phyloP scores from a whole-genome alignment of 148 eudicot species.

The Fagopyrum tataricum region DNA sequence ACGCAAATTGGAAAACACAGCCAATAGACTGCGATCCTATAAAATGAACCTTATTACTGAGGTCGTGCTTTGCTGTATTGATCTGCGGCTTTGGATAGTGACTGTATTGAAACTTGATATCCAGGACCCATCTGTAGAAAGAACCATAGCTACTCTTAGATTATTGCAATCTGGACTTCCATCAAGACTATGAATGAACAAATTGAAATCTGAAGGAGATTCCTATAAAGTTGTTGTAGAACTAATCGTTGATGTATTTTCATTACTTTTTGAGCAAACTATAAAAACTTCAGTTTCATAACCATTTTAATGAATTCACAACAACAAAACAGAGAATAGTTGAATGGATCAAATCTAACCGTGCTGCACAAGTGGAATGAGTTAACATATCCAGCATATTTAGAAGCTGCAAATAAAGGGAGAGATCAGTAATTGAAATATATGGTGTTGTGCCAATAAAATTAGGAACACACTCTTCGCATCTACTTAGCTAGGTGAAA shows the following conservation, averaged over 20 bases:
- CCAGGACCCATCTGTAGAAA: conserved; percentile 79
- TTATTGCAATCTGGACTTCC: not conserved
- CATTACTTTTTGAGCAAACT: not conserved
- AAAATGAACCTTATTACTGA: conserved; percentile 9
- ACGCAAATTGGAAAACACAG: not conserved
- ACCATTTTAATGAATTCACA: not conserved
- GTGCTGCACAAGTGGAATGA: conserved; percentile 90
- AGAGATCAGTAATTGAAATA: not conserved
- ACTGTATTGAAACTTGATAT: conserved; percentile 66
- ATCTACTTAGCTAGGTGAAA: not conserved
- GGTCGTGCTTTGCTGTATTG: conserved; percentile 48
- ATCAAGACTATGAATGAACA: not conserved
- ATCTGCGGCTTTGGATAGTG: conserved; percentile 80
- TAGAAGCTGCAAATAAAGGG: conserved; percentile 62
- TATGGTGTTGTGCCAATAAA: not conserved
- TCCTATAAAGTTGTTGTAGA: not conserved
- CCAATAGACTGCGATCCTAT: not conserved
- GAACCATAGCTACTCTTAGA: not conserved
- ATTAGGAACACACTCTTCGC: not conserved
- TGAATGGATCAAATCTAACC: conserved; percentile 31
- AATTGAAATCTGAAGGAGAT: not conserved
- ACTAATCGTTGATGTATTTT: too few species aligned
- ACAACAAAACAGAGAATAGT: not conserved
- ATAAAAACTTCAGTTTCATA: not conserved
- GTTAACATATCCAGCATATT: conserved; percentile 84